Base-by-base conservation (phyloP, 1,139 yeast genomes). In the Candida pseudocylindracea region DNA sequence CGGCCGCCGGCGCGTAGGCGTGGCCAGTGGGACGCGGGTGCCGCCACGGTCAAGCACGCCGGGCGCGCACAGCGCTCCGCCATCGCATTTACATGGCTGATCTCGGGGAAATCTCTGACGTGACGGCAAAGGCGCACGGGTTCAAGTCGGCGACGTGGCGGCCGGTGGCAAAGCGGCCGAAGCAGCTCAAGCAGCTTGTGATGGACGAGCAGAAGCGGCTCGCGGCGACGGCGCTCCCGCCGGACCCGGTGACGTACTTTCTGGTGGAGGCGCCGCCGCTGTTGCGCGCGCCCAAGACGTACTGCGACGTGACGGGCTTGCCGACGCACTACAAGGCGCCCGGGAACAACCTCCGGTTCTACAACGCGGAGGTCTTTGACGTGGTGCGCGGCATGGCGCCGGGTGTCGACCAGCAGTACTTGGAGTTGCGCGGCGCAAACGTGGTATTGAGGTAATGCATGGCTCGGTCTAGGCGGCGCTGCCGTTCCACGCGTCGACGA, bases 271-370 rank as follows among this genome's bases (percentile, higher is more conserved):
- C 95, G 0, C 94, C 95, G 2, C 98, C 98, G 0, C 75, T 92
- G 7, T 53, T 85, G 41, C 63, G 59, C 41, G 96, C 96, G 0
- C 57, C 61, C 13, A 80, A 76, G 53, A 74, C 72, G 44, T 88
- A 83, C 54, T 88, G 98, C 54, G 98, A 88, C 50, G 72, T 88
- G 33, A 88, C 98, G 0, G 98, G 98, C 0, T 57, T 88, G 24
- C 74, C 70, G 34, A 91, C 85, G 0, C 63, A 54, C 32, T 88
- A 88, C 56, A 73, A 67, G 46, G 65, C 76, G 30, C 92, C 92
- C 0, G 59, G 74, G 10, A 79, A 72, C 45, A 76, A 80, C 30
- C 56, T 88, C 37, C 57, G 94, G 36, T 88, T 71, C 50, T 72
- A 79, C 52, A 74, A 88, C 46, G 72, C 70, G 33, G 98, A 88